A percentile compares a stretch with the other conserved stretches of the same genome.
These are phyloP conservation scores for Lentinula guzmanii DNA, from an alignment of 768 basidiomycete genomes.

Conservation along the genomic window DNA sequence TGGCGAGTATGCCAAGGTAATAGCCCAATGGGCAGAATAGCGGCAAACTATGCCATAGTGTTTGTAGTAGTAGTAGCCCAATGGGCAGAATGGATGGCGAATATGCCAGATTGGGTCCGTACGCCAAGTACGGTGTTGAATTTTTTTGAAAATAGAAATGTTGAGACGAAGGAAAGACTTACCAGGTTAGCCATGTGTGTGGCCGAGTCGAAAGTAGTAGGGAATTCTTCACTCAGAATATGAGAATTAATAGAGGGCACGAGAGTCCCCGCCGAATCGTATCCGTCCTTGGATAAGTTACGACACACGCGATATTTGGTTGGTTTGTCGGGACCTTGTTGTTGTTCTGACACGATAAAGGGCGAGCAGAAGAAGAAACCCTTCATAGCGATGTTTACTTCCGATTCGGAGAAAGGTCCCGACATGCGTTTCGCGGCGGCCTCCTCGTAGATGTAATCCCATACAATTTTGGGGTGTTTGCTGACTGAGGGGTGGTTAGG, in stretches of 20 bases:
- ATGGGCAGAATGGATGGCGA: too few species aligned
- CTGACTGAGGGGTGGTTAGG: neutral
- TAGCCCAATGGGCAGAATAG: too few species aligned
- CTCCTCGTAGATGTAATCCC: neutral
- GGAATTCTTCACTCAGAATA: slow-evolving; percentile 12
- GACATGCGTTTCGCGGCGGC: slow-evolving; percentile 4
- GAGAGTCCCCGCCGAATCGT: neutral
- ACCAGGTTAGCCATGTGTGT: slow-evolving; percentile 10
- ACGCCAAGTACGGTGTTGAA: too few species aligned
- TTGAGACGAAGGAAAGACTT: neutral
- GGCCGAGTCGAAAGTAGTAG: slow-evolving; percentile 10
- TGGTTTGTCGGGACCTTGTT: slow-evolving; percentile 10
- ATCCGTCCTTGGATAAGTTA: slow-evolving; percentile 12
- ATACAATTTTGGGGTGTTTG: neutral
- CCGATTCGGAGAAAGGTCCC: slow-evolving; percentile 10
- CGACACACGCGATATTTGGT: slow-evolving; percentile 13
- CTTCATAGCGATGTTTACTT: slow-evolving; percentile 8
- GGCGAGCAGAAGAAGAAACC: slow-evolving; percentile 15
- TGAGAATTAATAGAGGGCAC: slow-evolving; percentile 10
- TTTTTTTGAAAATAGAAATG: too few species aligned
- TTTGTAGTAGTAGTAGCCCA: too few species aligned
- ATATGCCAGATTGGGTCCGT: too few species aligned
- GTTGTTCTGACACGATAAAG: slow-evolving; percentile 9
- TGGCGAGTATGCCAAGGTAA: too few species aligned
- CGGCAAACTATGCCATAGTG: too few species aligned